These are phyloP conservation scores for Medakamo hakoo DNA, from an alignment of 139 green algal species.

Conservation along the genomic window DNA sequence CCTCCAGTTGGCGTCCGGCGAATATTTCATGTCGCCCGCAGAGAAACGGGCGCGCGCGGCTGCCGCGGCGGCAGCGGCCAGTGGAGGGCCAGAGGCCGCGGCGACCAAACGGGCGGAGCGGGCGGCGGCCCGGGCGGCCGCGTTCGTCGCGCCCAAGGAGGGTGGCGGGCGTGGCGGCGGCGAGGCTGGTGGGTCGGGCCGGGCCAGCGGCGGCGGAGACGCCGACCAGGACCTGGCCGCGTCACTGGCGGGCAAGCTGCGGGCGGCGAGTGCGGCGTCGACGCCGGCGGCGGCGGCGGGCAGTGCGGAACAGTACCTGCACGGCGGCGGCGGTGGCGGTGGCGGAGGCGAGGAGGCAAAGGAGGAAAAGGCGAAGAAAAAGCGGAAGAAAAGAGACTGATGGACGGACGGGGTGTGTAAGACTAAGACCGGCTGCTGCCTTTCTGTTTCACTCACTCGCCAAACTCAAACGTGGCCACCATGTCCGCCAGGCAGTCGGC, in stretches of 20 bases:
- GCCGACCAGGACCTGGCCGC: conserved; percentile 20
- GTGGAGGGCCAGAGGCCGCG: no score
- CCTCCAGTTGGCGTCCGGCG: conserved; percentile 78
- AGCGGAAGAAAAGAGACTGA: conserved; percentile 1
- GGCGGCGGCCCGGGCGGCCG: conserved; percentile 51
- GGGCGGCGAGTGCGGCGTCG: not conserved
- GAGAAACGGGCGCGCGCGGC: conserved; percentile 39
- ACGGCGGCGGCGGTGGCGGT: conserved; percentile 2
- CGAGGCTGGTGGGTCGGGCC: not conserved
- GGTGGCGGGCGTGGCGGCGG: no score
- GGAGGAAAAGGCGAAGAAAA: conserved; percentile 10
- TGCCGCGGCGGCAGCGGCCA: conserved; percentile 23
- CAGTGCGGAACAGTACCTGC: conserved; percentile 1
- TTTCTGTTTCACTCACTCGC: not conserved
- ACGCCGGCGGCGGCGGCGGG: not conserved
- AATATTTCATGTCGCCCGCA: conserved; percentile 85
- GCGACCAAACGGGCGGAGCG: conserved; percentile 13
- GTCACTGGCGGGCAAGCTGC: conserved; percentile 37
- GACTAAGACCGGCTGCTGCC: no score
- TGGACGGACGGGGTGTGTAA: not conserved
- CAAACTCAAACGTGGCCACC: not conserved
- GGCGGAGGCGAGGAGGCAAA: not conserved
- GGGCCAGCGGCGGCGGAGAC: not conserved
- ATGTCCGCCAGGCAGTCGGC: not conserved
- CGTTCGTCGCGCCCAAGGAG: conserved; percentile 69